These are phyloP conservation scores for Russula lepida DNA, from an alignment of 768 basidiomycete genomes.

Conservation along the genomic window DNA sequence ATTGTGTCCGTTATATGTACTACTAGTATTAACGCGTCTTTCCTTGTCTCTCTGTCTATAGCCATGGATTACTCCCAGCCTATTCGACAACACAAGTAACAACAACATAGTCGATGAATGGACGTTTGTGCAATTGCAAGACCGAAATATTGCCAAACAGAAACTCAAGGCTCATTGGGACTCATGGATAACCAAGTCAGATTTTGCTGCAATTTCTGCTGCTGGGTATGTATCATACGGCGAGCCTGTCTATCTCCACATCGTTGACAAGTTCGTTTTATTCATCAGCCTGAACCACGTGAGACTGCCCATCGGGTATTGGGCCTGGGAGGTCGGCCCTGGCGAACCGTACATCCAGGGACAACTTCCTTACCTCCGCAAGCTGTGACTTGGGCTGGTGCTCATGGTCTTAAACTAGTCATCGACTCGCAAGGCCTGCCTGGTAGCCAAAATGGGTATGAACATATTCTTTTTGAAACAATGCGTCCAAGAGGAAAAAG, in stretches of 20 bases:
- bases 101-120: conserved; percentile 64
- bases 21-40: not conserved
- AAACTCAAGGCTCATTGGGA: conserved; percentile 67
- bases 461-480: not conserved
- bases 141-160: conserved; percentile 37
- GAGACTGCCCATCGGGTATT: conserved; percentile 80
- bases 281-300: conserved; percentile 64
- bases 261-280: conserved; percentile 4
- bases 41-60: conserved; percentile 1
- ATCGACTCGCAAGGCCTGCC: conserved; percentile 67
- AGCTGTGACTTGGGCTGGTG: conserved; percentile 62
- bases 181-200: conserved; percentile 76
- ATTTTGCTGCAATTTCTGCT: conserved; percentile 66
- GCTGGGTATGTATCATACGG: conserved; percentile 49
- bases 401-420: conserved; percentile 68
- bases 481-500: not conserved
- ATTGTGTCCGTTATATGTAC: not conserved
- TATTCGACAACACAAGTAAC: conserved; percentile 62
- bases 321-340: conserved; percentile 76
- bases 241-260: not conserved
- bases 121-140: conserved; percentile 63
- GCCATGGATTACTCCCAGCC: conserved; percentile 75
- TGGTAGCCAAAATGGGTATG: conserved; percentile 76
- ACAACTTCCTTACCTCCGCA: conserved; percentile 60
- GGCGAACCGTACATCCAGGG: conserved; percentile 78